These are phyloP conservation scores for Polyplosphaeria fusca DNA, from an alignment of 495 filamentous ascomycete species.

Conservation along the genomic window DNA sequence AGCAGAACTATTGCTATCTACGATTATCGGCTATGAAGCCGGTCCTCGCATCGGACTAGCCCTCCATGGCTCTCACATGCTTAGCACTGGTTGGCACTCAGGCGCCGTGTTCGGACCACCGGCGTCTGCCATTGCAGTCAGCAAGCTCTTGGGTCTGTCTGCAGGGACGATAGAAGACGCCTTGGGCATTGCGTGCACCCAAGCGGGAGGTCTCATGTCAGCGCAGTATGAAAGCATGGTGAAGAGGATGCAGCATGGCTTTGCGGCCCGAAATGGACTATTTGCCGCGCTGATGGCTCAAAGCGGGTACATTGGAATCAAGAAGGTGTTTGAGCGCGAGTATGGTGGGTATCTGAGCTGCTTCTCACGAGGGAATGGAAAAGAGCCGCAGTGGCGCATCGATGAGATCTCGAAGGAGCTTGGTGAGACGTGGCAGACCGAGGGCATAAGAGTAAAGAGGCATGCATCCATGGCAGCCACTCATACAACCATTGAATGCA, in stretches of 20 bases:
- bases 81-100: slow-evolving; percentile 47
- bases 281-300: slow-evolving; percentile 44
- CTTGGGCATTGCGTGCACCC: not conserved
- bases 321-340: slow-evolving; percentile 45
- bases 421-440: slow-evolving; percentile 43
- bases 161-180: not conserved
- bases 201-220: not conserved
- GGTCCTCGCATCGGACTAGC: slow-evolving; percentile 45
- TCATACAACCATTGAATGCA: slow-evolving; percentile 39
- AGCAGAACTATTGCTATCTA: slow-evolving; percentile 39
- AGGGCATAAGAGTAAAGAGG: slow-evolving; percentile 43
- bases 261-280: slow-evolving; percentile 48
- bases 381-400: slow-evolving; percentile 35
- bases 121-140: slow-evolving; percentile 32
- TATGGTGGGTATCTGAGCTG: slow-evolving; percentile 47
- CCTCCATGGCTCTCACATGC: slow-evolving; percentile 43
- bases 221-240: slow-evolving; percentile 39
- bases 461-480: slow-evolving; percentile 45
- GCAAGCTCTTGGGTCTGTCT: not conserved
- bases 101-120: slow-evolving; percentile 48
- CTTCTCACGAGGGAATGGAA: slow-evolving; percentile 41
- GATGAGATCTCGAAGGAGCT: slow-evolving; percentile 40
- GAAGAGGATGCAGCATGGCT: slow-evolving; percentile 50
- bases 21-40: slow-evolving; percentile 43
- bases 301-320: slow-evolving; percentile 45